Percentiles rank a stretch among this genome's conserved stretches.
Evolutionary conservation across 202 grass and related monocot genomes (phyloP).

Genomic region (Zoysia matrella): DNA sequence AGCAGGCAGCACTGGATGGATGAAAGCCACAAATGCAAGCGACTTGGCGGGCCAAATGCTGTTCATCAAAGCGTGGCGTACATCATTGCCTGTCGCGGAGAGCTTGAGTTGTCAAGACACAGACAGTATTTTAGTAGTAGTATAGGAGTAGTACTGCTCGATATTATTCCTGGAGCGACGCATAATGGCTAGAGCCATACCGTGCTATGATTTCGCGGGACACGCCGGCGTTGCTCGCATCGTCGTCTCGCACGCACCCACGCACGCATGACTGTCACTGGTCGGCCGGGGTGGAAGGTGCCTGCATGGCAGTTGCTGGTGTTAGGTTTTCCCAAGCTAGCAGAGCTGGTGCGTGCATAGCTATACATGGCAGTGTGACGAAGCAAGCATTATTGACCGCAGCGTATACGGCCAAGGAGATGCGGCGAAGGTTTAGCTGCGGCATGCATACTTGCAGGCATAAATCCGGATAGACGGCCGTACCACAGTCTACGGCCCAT

Average conservation of each 20-base stretch:
- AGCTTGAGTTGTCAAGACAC: too few species aligned
- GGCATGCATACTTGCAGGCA: neutral
- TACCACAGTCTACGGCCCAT: neutral
- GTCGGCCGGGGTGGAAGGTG: neutral
- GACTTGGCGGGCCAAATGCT: neutral
- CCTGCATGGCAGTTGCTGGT: neutral
- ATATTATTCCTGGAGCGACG: neutral
- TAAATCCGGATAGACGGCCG: neutral
- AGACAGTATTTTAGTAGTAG: neutral
- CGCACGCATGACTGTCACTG: constrained; percentile 23
- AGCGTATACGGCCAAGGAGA: neutral
- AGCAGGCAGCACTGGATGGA: too few species aligned
- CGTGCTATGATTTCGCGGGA: constrained; percentile 35
- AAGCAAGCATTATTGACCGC: constrained; percentile 15
- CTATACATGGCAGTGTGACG: neutral
- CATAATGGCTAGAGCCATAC: constrained; percentile 7
- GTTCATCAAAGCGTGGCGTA: neutral
- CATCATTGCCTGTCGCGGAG: constrained; percentile 24
- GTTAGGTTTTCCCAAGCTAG: too few species aligned
- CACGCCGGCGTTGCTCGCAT: constrained; percentile 7
- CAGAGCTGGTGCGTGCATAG: constrained; percentile 11
- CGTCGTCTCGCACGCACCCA: too few species aligned
- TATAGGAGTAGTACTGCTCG: neutral
- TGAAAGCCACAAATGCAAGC: neutral
- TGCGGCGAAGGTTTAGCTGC: constrained; percentile 6